Percentiles rank a stretch among this genome's conserved stretches.
Evolutionary conservation across 495 filamentous ascomycete species (phyloP).

Genomic region (Hypomontagnella monticulosa): DNA sequence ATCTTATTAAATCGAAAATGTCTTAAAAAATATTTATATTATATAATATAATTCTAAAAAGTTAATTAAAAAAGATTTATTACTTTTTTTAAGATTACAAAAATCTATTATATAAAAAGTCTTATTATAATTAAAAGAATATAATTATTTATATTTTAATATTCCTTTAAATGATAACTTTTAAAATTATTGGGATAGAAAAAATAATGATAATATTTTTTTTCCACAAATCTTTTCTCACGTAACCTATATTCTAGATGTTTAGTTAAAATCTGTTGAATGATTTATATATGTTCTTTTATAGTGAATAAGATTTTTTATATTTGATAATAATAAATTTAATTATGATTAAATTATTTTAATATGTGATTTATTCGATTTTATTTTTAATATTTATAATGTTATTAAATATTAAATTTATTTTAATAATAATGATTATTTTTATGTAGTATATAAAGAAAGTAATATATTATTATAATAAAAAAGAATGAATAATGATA

Average conservation of each 20-base stretch:
- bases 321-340: not conserved
- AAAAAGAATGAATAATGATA: too few species aligned
- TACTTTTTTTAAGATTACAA: not conserved
- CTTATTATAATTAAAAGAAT: not conserved
- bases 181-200: not conserved
- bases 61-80: not conserved
- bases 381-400: too few species aligned
- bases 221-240: too few species aligned
- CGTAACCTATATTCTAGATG: too few species aligned
- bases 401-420: too few species aligned
- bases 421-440: too few species aligned
- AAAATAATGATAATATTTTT: not conserved
- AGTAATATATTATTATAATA: not conserved
- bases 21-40: not conserved
- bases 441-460: too few species aligned
- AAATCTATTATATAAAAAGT: not conserved
- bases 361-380: not conserved
- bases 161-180: not conserved
- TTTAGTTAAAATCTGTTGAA: too few species aligned
- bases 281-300: too few species aligned
- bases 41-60: not conserved
- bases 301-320: not conserved
- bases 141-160: slow-evolving; percentile 6
- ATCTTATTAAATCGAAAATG: not conserved
- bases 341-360: slow-evolving; percentile 1